Evolutionary conservation across 495 filamentous ascomycete genomes (phyloP).

Genomic region (Tuber umbilicatum): DNA sequence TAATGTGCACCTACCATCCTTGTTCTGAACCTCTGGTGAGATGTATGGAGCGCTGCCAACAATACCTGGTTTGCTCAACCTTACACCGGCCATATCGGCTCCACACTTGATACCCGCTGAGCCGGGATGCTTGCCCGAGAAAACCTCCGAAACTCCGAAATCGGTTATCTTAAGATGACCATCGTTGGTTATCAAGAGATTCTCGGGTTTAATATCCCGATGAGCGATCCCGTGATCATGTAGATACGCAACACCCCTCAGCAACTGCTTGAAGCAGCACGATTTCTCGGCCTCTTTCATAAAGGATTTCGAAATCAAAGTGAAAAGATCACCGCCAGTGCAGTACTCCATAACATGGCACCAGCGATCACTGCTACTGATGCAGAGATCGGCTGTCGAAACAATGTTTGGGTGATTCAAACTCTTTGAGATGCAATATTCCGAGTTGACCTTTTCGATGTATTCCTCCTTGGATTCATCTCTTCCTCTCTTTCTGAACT

Average conservation of each 20-base stretch:
- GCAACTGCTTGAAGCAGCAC: constrained; percentile 75
- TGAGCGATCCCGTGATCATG: constrained; percentile 68
- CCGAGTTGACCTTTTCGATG: constrained; percentile 70
- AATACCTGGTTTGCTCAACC: constrained; percentile 62
- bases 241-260: constrained; percentile 63
- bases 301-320: constrained; percentile 58
- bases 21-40: constrained; percentile 65
- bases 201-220: constrained; percentile 77
- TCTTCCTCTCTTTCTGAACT: constrained; percentile 60
- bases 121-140: constrained; percentile 66
- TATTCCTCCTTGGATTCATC: constrained; percentile 61
- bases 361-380: constrained; percentile 57
- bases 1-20: constrained; percentile 47
- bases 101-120: constrained; percentile 60
- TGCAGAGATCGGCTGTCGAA: constrained; percentile 63
- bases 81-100: constrained; percentile 58
- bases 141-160: constrained; percentile 72
- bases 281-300: constrained; percentile 55
- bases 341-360: constrained; percentile 86
- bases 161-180: constrained; percentile 74
- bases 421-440: constrained; percentile 70
- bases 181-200: constrained; percentile 61
- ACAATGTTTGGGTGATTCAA: constrained; percentile 74
- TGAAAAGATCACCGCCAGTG: constrained; percentile 63
- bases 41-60: constrained; percentile 73